Percentiles rank a stretch among this genome's conserved stretches.
Evolutionary conservation across 108 stramenopile genomes (phyloP).

Genomic region (Skeletonema potamos): DNA sequence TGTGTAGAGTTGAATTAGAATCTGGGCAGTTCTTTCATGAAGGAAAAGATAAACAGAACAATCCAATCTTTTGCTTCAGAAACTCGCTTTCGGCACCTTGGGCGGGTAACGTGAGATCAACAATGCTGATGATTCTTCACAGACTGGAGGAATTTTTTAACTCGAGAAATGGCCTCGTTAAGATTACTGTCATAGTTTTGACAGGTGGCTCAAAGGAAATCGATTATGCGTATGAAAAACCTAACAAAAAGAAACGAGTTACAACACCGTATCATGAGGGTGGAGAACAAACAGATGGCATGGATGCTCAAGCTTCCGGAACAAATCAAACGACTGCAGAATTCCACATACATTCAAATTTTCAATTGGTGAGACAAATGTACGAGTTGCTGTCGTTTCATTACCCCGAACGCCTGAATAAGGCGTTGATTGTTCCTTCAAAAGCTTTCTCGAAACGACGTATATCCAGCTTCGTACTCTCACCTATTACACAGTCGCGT

Average conservation of each 20-base stretch:
- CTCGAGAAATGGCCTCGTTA: slow-evolving; percentile 15
- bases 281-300: neutral
- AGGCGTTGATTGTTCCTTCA: slow-evolving; percentile 53
- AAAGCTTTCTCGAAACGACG: slow-evolving; percentile 32
- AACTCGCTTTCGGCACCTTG: slow-evolving; percentile 65
- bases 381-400: slow-evolving; percentile 41
- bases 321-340: slow-evolving; percentile 38
- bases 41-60: slow-evolving; percentile 53
- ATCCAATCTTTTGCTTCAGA: slow-evolving; percentile 78
- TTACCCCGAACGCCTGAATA: slow-evolving; percentile 66
- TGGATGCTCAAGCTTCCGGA: slow-evolving; percentile 31
- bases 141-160: slow-evolving; percentile 55
- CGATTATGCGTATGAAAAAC: neutral
- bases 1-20: slow-evolving; percentile 66
- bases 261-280: neutral
- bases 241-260: slow-evolving; percentile 4
- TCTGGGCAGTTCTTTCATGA: slow-evolving; percentile 76
- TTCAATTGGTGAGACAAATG: slow-evolving; percentile 34
- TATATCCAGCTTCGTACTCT: slow-evolving; percentile 8
- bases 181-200: slow-evolving; percentile 54
- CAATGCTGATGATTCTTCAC: slow-evolving; percentile 53
- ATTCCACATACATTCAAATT: slow-evolving; percentile 57
- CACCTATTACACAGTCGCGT: slow-evolving; percentile 28
- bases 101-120: slow-evolving; percentile 58
- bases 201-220: slow-evolving; percentile 37